Base-by-base conservation (phyloP, 1,284 basidiomycete species). In the Psilocybe mexicana region DNA sequence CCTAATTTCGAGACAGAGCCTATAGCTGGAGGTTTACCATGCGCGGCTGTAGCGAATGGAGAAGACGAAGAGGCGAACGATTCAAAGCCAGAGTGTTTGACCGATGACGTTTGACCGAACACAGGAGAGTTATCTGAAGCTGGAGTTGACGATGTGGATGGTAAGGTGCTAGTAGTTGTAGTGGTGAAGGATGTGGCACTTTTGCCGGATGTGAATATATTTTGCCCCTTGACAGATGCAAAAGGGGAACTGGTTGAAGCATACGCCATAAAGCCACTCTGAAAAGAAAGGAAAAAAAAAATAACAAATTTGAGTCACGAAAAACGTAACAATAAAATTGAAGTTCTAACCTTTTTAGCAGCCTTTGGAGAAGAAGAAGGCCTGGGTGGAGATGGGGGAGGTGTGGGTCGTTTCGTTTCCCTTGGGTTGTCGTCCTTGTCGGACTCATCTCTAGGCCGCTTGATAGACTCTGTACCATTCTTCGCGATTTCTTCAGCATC, bases 251-350 rank as follows among this genome's bases (percentile, higher is more conserved):
- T 80, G 6, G 82, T 75, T 1, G 86, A 85, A 10, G 88, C 88
- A 62, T 89, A 91, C 0, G 87, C 85, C 81, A 87, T 85, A 69
- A 91, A 91, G 30, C 88, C 88, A 52, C 80, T 71, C 84, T 82
- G 60, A 6, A 56, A 42, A 24, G 18, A 18, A 18, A 18, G 18
- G 18, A 2, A 35, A 38, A 18, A 47, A 18, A 43, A 47, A 59
- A 51, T 51, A 53, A 43, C 56, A 38, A 62, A 57, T 28, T 49
- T 50, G 23, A 53, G 6, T 44, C 52, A 25, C 49, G 60, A 51
- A 43, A 50, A 54, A 44, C 25, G 36, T 28, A 11, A 12, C 14
- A n/a, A 26, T 52, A 56, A 24, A 18, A 18, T 18, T 18, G 46
- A n/a, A 44, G 51, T 45, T 30, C 81, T 63, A 63, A 86, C 85